Evolutionary conservation across 495 filamentous ascomycete species (phyloP), one percentile per base, ranked within the genome.

Genomic region (Xylaria palmicola): DNA sequence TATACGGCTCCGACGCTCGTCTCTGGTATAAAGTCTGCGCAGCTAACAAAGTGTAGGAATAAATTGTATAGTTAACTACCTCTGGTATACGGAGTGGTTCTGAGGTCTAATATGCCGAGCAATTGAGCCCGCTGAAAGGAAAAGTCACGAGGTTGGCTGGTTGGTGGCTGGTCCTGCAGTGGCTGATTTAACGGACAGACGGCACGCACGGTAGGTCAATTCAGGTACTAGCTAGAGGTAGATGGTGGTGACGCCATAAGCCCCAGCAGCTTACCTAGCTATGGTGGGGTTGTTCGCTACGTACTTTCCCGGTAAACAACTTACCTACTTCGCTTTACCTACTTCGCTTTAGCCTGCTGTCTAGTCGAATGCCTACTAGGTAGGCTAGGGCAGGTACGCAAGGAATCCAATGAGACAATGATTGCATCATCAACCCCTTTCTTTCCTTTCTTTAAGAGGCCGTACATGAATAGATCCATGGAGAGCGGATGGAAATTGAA

Each of bases 131-230:
- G n/a, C 29, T 12, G 8, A n/a, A 50, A 30, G 4, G 13, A 4
- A n/a, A n/a, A n/a, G n/a, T n/a, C n/a, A 50, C 17, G 17, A 15
- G 39, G 39, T 41, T 41, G 8, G 8, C 55, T 32, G 51, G 61
- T 68, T 56, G 56, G 63, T 59, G 56, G 59, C 41, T 12, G 37
- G 27, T 57, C 22, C 32, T 36, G 32, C 13, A 6, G 6, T 13
- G 13, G 13, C 13, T 36, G 32, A 13, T 13, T 36, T 36, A 6
- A 13, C 32, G 32, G 6, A n/a, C n/a, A n/a, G n/a, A n/a, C n/a
- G n/a, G n/a, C n/a, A n/a, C n/a, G n/a, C n/a, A n/a, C n/a, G n/a
- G n/a, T n/a, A n/a, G n/a, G n/a, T n/a, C n/a, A n/a, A n/a, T n/a
- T n/a, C n/a, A n/a, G n/a, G n/a, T n/a, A n/a, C n/a, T n/a, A n/a